Percentiles rank a stretch among this genome's conserved stretches.
Conservation (phyloP, 108 stramenopile species). For the Nitzschia inconspicua region DNA sequence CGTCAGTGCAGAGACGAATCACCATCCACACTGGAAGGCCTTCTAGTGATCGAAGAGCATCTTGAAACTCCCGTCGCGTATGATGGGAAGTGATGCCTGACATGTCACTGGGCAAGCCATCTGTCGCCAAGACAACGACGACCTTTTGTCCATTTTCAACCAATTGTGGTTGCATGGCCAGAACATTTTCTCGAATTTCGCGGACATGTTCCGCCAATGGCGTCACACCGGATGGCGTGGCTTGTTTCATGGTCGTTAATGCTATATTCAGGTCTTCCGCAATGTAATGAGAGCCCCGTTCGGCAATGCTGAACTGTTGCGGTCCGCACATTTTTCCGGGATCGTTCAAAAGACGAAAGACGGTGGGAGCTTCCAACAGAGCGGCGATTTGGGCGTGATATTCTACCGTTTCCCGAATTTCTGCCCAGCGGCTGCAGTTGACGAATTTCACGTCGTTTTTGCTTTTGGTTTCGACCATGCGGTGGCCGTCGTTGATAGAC, state of each 20-base stretch:
- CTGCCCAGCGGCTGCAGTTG: conserved; percentile 55
- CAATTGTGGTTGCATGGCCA: conserved; percentile 43
- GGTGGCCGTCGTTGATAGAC: conserved; percentile 73
- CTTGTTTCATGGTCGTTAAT: conserved; percentile 42
- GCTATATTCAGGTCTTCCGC: conserved; percentile 47
- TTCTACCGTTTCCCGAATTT: conserved; percentile 54
- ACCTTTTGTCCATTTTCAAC: conserved; percentile 59
- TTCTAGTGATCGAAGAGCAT: conserved; percentile 58
- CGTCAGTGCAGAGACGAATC: conserved; percentile 87
- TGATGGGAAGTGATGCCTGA: conserved; percentile 28
- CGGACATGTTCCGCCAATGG: conserved; percentile 69
- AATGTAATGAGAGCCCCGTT: conserved; percentile 33
- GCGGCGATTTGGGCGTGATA: conserved; percentile 57
- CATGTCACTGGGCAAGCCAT: conserved; percentile 80
- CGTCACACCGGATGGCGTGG: conserved; percentile 70
- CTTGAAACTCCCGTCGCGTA: conserved; percentile 32
- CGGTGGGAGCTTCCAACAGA: conserved; percentile 38
- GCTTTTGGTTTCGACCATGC: conserved; percentile 47
- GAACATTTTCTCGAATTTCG: conserved; percentile 60
- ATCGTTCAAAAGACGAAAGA: conserved; percentile 59
- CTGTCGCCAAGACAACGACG: conserved; percentile 81
- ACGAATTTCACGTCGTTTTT: conserved; percentile 32
- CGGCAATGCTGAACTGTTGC: conserved; percentile 53
- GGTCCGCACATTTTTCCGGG: conserved; percentile 39
- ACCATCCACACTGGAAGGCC: conserved; percentile 84